Conservation (phyloP, 345 rosid genomes). For the Physaria fendleri region DNA sequence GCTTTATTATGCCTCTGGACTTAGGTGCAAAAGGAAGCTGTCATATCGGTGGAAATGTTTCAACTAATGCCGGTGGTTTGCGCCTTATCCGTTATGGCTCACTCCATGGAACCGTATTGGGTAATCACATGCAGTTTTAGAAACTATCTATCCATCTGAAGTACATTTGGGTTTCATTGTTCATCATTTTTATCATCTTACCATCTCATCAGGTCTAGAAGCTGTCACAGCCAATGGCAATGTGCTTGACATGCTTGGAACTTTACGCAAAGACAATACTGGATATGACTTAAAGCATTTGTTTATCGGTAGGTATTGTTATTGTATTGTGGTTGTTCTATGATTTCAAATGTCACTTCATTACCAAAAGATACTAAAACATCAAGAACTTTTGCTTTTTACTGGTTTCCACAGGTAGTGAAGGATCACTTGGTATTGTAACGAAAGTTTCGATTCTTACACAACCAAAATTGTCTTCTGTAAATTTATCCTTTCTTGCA, state of each 20-base stretch:
- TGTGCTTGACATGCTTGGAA: slow-evolving; percentile 92
- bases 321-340: background rate
- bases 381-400: background rate
- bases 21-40: no score
- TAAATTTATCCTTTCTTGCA: slow-evolving; percentile 82
- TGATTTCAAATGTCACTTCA: slow-evolving; percentile 1
- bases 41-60: no score
- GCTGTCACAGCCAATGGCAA: slow-evolving; percentile 84
- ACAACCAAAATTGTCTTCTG: slow-evolving; percentile 73
- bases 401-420: slow-evolving; percentile 52
- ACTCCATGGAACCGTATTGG: no score
- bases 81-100: no score
- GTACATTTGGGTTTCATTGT: no score
- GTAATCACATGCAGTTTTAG: no score
- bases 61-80: no score
- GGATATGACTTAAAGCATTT: slow-evolving; percentile 95
- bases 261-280: slow-evolving; percentile 91
- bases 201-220: slow-evolving; percentile 94
- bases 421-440: slow-evolving; percentile 92
- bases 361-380: background rate
- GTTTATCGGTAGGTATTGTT: slow-evolving; percentile 58
- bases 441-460: slow-evolving; percentile 91
- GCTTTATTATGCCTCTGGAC: no score
- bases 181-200: no score
- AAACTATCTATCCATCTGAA: no score